A percentile compares a stretch with the other conserved stretches of the same genome.
Evolutionary conservation across 805 yeast genomes (phyloP).

Genomic region (Wickerhamomyces bovis): DNA sequence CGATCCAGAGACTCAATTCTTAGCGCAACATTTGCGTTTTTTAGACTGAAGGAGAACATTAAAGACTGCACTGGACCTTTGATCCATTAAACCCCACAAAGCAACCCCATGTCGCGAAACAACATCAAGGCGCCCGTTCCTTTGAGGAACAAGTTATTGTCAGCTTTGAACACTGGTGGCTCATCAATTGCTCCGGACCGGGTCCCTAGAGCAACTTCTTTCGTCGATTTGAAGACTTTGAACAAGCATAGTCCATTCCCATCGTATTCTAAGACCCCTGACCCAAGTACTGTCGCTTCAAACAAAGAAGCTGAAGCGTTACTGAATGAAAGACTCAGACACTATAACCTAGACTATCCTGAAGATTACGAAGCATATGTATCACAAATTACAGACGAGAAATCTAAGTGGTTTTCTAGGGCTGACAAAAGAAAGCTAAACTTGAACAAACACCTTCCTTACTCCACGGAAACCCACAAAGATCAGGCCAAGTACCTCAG

Average conservation of each 20-base stretch:
- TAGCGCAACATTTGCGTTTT: neutral
- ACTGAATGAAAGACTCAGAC: conserved; percentile 26
- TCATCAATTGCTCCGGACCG: neutral
- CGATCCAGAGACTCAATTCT: too few relatives aligned
- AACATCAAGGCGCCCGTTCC: conserved; percentile 22
- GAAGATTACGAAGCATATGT: conserved; percentile 30
- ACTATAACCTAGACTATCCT: conserved; percentile 50
- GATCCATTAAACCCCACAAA: neutral
- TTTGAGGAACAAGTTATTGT: conserved; percentile 13
- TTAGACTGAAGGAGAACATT: neutral
- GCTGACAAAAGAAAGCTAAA: conserved; percentile 27
- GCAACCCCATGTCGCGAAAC: conserved; percentile 5
- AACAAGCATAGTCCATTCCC: neutral
- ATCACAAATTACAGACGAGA: conserved; percentile 25
- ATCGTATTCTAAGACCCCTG: conserved; percentile 20
- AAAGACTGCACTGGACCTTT: neutral
- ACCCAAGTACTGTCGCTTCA: conserved; percentile 13
- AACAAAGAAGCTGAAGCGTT: conserved; percentile 16
- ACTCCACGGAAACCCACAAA: conserved; percentile 56
- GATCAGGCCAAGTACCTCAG: conserved; percentile 71
- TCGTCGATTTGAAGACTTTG: conserved; percentile 6
- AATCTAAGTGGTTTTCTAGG: conserved; percentile 36
- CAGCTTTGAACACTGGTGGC: conserved; percentile 1
- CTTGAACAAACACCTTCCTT: conserved; percentile 53
- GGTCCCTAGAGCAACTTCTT: conserved; percentile 14